A percentile compares a stretch with the other conserved stretches of the same genome.
These are phyloP conservation scores for Dactylis glomerata DNA, from an alignment of 176 grass and related monocot species.

Conservation along the genomic window DNA sequence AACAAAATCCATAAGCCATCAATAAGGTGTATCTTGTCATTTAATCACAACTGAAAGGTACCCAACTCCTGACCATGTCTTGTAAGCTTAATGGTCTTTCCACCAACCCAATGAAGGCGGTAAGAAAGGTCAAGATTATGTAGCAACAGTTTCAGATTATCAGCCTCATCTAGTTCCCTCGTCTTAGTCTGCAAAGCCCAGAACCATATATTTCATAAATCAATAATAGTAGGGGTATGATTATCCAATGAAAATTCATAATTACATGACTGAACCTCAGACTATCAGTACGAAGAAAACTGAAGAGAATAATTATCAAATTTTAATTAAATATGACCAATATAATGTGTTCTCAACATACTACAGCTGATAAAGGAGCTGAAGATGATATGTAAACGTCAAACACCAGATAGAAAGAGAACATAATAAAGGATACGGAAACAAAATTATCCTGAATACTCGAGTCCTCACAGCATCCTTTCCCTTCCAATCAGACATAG, in stretches of 20 bases:
- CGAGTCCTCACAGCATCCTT: neutral
- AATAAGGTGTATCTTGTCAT: conserved; percentile 28
- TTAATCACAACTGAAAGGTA: conserved; percentile 80
- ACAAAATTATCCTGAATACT: neutral
- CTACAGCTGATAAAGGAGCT: neutral
- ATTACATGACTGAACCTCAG: neutral
- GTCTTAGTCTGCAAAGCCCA: conserved; percentile 40
- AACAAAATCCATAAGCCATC: conserved; percentile 18
- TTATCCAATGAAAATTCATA: neutral
- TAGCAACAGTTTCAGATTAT: conserved; percentile 71
- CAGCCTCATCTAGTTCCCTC: conserved; percentile 57
- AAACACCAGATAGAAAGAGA: conserved; percentile 6
- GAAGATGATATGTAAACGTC: neutral
- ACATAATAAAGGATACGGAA: neutral
- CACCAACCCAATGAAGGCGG: conserved; percentile 64
- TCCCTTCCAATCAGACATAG: neutral
- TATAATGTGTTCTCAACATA: neutral
- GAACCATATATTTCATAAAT: neutral
- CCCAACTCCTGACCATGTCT: conserved; percentile 77
- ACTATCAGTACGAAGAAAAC: neutral
- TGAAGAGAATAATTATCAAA: neutral
- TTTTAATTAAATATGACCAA: neutral
- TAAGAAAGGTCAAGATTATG: conserved; percentile 95
- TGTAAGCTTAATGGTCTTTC: conserved; percentile 64
- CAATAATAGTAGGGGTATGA: neutral